These are phyloP conservation scores for Alternaria panax DNA, from an alignment of 2,329 filamentous ascomycete genomes.

Conservation along the genomic window DNA sequence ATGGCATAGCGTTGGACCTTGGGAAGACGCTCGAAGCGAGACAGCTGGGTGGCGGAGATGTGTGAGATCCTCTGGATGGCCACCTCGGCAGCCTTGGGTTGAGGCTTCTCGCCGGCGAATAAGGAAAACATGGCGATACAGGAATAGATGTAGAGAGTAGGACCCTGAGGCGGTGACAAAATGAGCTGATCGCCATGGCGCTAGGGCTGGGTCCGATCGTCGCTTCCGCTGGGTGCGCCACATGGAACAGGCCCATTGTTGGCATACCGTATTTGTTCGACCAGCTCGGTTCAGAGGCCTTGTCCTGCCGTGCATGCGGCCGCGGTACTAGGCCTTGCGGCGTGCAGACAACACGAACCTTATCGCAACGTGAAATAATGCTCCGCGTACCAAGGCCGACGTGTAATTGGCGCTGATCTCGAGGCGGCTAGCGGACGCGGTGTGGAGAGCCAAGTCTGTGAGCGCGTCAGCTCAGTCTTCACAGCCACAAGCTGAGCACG, in stretches of 20 bases:
- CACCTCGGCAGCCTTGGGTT: constrained; percentile 13
- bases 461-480: constrained; percentile 23
- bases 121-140: constrained; percentile 19
- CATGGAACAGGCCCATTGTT: constrained; percentile 5
- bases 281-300: constrained; percentile 1
- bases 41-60: constrained; percentile 19
- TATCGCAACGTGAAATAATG: constrained; percentile 7
- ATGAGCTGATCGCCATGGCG: constrained; percentile 26
- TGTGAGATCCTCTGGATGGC: constrained; percentile 19
- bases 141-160: constrained; percentile 27
- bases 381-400: constrained; percentile 7
- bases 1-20: constrained; percentile 27
- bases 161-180: constrained; percentile 26
- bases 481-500: constrained; percentile 21
- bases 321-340: not conserved
- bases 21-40: constrained; percentile 26
- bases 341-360: constrained; percentile 6
- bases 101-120: constrained; percentile 30
- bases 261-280: not conserved
- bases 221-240: constrained; percentile 13
- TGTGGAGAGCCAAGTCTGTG: constrained; percentile 21
- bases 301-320: not conserved
- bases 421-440: constrained; percentile 21
- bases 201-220: constrained; percentile 14
- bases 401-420: constrained; percentile 15